Evolutionary conservation across 1,139 yeast genomes (phyloP), one percentile per base, ranked within the genome.

Genomic region (Debaryomyces sp.): DNA sequence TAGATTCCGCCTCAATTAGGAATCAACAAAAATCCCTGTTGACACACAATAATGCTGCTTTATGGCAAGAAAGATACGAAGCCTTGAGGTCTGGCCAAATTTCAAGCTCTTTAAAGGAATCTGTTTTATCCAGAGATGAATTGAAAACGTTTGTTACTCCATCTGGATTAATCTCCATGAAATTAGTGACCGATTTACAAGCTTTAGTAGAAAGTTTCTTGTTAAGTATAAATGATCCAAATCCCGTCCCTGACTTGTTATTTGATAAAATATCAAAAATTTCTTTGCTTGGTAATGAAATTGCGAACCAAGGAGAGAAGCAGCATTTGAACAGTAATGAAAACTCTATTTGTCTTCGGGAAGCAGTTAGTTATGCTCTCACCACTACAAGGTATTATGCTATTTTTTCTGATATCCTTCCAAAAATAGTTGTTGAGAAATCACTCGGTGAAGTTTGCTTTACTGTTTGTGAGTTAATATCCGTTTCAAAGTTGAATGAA

Each of bases 311-410:
- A 51, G 80, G 78, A 21, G 75, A 77, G 41, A 55, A 56, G 34
- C 60, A 62, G 21, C 65, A 67, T 17, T 52, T 75, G 61, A 62
- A 68, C 65, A 54, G 75, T 56, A 60, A 70, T 63, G 67, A 70
- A 59, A 52, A 68, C 58, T 54, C 76, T 1, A 54, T 66, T 5
- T 66, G 82, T 41, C 75, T 87, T 13, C 80, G 89, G 49, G 88
- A 87, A 44, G 78, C 96, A 0, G 81, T 89, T 12, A 84, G 91
- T 26, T 91, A 87, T 68, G 80, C 87, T 1, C 82, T 92, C 44
- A 84, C 96, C 4, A 81, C 94, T 0, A 81, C 96, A 0, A 79
- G 97, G 59, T 90, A 90, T 62, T 89, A 75, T 64, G 84, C 89
- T 1, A 71, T 84, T 6, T 85, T 88, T 53, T 73, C 80, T 5